phyloP scores from a whole-genome alignment of 2,329 filamentous ascomycete genomes.

The Ambrosiella xylebori region DNA sequence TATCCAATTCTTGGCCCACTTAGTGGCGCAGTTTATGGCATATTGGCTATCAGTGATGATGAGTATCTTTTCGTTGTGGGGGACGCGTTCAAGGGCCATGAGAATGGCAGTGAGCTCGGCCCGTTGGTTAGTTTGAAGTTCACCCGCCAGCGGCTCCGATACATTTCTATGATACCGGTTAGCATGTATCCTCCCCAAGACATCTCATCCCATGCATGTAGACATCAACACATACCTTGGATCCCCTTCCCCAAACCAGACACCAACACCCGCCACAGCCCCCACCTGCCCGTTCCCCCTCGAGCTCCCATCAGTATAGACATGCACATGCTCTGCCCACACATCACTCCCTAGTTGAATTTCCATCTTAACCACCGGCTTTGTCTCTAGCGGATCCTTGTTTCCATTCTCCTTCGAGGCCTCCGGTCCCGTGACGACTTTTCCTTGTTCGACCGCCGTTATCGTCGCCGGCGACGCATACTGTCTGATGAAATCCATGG shows the following conservation, averaged over 20 bases:
- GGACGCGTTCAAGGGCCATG: slow-evolving; percentile 62
- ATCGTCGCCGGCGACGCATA: slow-evolving; percentile 29
- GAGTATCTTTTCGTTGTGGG: slow-evolving; percentile 47
- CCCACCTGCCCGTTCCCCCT: slow-evolving; percentile 38
- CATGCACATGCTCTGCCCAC: slow-evolving; percentile 20
- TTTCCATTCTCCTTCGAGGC: slow-evolving; percentile 17
- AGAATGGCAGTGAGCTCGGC: slow-evolving; percentile 85
- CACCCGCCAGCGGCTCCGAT: slow-evolving; percentile 57
- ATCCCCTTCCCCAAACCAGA: slow-evolving; percentile 43
- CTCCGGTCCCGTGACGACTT: slow-evolving; percentile 14
- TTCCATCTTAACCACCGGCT: slow-evolving; percentile 18
- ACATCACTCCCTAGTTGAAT: slow-evolving; percentile 13
- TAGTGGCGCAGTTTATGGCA: slow-evolving; percentile 71
- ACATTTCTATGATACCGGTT: slow-evolving; percentile 31
- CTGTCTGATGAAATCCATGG: slow-evolving; percentile 54
- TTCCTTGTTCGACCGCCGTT: slow-evolving; percentile 20
- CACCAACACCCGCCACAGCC: slow-evolving; percentile 43
- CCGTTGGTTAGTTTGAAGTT: slow-evolving; percentile 78
- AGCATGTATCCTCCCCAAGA: neutral
- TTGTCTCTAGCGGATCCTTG: slow-evolving; percentile 16
- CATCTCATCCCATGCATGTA: slow-evolving; percentile 12
- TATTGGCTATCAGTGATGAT: slow-evolving; percentile 87
- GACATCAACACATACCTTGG: slow-evolving; percentile 25
- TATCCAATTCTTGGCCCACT: slow-evolving; percentile 68
- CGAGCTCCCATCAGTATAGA: slow-evolving; percentile 49